A percentile compares a stretch with the other conserved stretches of the same genome.
Conservation (phyloP, 2,329 filamentous ascomycete species). For the Xylaria sp. region DNA sequence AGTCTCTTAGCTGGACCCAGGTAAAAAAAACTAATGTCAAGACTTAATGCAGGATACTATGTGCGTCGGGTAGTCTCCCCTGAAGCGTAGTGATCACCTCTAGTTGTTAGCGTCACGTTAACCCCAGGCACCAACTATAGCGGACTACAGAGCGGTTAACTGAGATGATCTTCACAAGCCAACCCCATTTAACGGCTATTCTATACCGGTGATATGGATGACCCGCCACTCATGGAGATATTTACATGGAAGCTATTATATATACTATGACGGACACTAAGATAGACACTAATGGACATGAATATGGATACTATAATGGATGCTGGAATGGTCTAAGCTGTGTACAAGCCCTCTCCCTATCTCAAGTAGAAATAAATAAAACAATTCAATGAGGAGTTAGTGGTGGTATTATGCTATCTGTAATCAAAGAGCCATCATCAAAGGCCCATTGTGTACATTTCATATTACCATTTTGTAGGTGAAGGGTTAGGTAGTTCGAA, state of each 20-base stretch:
- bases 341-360: neutral
- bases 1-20: neutral
- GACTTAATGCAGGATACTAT: neutral
- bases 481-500: neutral
- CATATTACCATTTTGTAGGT: neutral
- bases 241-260: neutral
- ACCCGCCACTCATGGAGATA: neutral
- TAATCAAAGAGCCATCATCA: neutral
- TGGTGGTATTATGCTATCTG: neutral
- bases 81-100: neutral
- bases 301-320: neutral
- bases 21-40: neutral
- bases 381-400: neutral
- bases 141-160: neutral
- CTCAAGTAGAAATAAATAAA: neutral
- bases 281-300: neutral
- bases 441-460: neutral
- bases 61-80: neutral
- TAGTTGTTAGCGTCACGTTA: neutral
- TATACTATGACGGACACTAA: neutral
- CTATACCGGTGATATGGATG: slow-evolving; percentile 7
- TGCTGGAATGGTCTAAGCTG: neutral
- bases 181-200: neutral
- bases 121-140: neutral
- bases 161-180: neutral